Evolutionary conservation across 2,329 filamentous ascomycete genomes (phyloP), one percentile per base, ranked within the genome.

Genomic region (Calonectria henricotiae): DNA sequence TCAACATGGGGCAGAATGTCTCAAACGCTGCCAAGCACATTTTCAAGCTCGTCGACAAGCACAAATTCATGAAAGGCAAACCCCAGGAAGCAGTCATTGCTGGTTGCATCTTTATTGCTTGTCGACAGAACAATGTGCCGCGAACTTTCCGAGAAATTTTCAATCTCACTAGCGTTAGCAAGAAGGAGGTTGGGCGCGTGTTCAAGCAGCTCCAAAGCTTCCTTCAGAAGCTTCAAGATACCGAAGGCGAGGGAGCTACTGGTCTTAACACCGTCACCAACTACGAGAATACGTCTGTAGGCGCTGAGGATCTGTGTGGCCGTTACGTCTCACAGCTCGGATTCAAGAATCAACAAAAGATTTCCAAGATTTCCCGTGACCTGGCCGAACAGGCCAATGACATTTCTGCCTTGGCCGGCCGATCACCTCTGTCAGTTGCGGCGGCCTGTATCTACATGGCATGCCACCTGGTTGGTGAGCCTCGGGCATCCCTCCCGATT

Each of bases 391-490:
- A 92, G 79, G 94, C 96, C 74, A 92, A 91, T 27, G 89, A 90
- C 60, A 91, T 94, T 71, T 93, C 94, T 69, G 92, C 94, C 66
- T 89, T 98, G 70, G 95, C 96, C 41, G 96, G 96, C 74, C 94
- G 96, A 70, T 98, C 96, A 68, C 96, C 96, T 23, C 87, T 99
- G 60, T 98, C 96, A 1, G 94, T 97, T 71, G 96, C 97, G 7
- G 96, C 95, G 20, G 95, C 96, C 37, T 97, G 95, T 82, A 98
- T 99, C 82, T 99, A 96, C 86, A 96, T 98, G 91, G 93, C 96
- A 4, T 95, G 94, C 35, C 91, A 96, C 79, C 88, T 98, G 43
- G 92, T 98, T 85, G 93, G 92, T 67, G 90, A 96, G 75, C 87
- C 90, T 23, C 93, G 93, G 78, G 87, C 90, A 7, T 93, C 94